These are phyloP conservation scores for Tolypocladium sp. DNA, from an alignment of 2,329 filamentous ascomycete genomes.

Conservation along the genomic window DNA sequence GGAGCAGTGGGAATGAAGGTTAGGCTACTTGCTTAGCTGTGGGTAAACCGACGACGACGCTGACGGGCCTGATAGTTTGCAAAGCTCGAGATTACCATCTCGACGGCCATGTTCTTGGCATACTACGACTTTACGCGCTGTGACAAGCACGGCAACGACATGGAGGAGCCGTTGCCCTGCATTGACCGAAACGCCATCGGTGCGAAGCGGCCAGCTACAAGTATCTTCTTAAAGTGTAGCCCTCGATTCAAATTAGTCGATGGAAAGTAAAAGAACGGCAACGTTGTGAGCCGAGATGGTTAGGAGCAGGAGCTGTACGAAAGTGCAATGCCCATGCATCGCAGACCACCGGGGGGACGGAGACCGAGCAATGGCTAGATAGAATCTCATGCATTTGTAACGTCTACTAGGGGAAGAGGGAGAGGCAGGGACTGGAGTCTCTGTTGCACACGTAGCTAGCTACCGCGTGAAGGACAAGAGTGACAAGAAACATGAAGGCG, in stretches of 20 bases:
- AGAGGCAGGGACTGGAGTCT: too few species aligned
- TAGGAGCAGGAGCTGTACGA: not conserved
- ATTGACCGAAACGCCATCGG: constrained; percentile 7
- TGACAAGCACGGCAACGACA: constrained; percentile 26
- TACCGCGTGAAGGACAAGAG: too few species aligned
- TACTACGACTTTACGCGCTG: constrained; percentile 35
- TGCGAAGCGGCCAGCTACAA: constrained; percentile 8
- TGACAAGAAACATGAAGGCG: too few species aligned
- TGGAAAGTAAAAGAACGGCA: not conserved
- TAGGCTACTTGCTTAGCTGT: not conserved
- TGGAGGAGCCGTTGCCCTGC: constrained; percentile 3
- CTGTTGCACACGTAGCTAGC: too few species aligned
- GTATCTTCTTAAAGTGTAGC: constrained; percentile 4
- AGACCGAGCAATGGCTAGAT: not conserved
- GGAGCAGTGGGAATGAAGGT: constrained; percentile 5
- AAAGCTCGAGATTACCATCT: constrained; percentile 41
- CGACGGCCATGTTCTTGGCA: constrained; percentile 38
- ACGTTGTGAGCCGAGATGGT: not conserved
- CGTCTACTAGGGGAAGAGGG: too few species aligned
- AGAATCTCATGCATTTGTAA: not conserved
- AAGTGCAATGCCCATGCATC: not conserved
- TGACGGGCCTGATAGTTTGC: constrained; percentile 28
- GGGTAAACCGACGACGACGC: too few species aligned
- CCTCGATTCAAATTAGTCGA: not conserved
- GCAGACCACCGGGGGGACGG: not conserved